phyloP scores from a whole-genome alignment of 2,329 filamentous ascomycete species.

The Parafenestella ontariensis region DNA sequence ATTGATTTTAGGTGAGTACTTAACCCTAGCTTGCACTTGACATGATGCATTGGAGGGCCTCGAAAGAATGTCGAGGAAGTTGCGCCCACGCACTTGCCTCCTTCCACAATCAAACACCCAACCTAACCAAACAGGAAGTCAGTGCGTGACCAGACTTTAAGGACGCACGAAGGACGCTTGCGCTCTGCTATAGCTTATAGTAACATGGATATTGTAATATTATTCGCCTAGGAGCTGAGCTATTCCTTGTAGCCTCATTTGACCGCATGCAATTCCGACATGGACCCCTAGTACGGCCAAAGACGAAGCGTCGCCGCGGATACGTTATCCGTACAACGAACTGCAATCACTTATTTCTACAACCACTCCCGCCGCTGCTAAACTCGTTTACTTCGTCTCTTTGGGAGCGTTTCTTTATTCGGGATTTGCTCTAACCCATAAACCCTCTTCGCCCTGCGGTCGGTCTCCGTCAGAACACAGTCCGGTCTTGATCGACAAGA shows the following conservation, averaged over 20 bases:
- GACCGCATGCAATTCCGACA: background rate
- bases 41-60: background rate
- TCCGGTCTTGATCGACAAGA: conserved; percentile 1
- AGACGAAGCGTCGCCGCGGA: background rate
- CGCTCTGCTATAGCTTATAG: background rate
- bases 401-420: background rate
- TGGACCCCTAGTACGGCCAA: background rate
- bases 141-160: background rate
- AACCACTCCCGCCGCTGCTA: background rate
- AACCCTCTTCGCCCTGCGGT: background rate
- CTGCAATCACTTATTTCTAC: background rate
- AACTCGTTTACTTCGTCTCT: background rate
- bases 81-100: background rate
- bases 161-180: background rate
- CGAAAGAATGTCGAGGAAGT: background rate
- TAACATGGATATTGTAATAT: background rate
- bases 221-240: background rate
- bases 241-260: background rate
- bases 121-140: background rate
- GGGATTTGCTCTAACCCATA: background rate
- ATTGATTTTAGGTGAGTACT: background rate
- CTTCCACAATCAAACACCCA: background rate
- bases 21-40: background rate
- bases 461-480: background rate
- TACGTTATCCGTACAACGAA: background rate